Base-by-base conservation (phyloP, 768 basidiomycete genomes). In the Phlebiopsis gigantea region DNA sequence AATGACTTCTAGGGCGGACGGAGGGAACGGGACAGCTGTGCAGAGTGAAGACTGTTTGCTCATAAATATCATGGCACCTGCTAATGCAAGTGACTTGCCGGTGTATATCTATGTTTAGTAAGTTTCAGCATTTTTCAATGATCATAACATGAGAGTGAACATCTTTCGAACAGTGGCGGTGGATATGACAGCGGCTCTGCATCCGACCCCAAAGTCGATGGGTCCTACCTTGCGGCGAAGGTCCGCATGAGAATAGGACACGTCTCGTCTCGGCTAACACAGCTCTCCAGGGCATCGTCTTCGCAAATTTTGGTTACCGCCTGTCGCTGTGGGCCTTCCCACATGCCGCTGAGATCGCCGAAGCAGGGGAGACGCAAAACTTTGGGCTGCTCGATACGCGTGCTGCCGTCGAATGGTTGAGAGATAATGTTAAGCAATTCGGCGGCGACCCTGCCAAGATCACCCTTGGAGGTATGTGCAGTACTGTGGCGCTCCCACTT, bases 371-470 rank as follows among this genome's bases (percentile, higher is more conserved):
- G 50, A 66, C 66, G 6, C 65, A 66, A 29, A 68, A 66, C 53
- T 65, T 63, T 42, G 67, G 65, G 14, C 52, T 67, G n/a, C 61
- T 64, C 5, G 66, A 68, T 46, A 56, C 53, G 25, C 57, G 64
- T 24, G 63, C 66, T 24, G 71, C 70, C 1, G 63, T 73, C 7
- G 60, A 71, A 25, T 72, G 71, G 73, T 55, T 73, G 26, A 65
- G 65, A 28, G 63, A 65, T 41, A 68, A 74, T 53, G 70, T 71
- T 45, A 52, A 49, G 10, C 55, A 60, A 24, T 74, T 74, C 55
- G 73, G 73, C 19, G 73, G 73, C 1, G 71, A 60, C 28, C 59
- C 59, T 5, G 45, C 21, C 3, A 60, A 60, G 44, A 60, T 60
- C 52, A 64, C 17, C 63, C 60, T 72, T 8, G 62, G 63, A 53